Percentiles rank a stretch among this genome's conserved stretches.
Evolutionary conservation across 495 filamentous ascomycete genomes (phyloP).

Genomic region (Talaromyces adpressus): DNA sequence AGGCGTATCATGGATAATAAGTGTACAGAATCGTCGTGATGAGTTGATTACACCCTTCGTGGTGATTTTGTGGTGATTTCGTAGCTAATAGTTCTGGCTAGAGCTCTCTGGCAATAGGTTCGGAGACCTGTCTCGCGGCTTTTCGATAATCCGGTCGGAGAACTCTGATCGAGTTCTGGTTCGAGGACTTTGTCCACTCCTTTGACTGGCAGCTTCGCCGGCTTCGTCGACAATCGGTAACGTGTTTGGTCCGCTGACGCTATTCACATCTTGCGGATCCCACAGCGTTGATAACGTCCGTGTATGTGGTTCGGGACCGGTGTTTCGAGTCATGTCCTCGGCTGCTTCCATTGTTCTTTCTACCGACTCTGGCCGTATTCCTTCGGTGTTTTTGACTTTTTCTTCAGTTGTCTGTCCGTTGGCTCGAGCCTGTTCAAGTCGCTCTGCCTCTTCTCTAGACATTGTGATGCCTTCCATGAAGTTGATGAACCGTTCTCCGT

Average conservation of each 20-base stretch:
- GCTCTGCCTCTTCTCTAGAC: constrained; percentile 73
- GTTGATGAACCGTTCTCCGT: constrained; percentile 88
- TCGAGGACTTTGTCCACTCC: background rate
- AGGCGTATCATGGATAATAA: constrained; percentile 3
- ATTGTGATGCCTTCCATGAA: constrained; percentile 90
- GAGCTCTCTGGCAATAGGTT: background rate
- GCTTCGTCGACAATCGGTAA: constrained; percentile 93
- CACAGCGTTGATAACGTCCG: constrained; percentile 46
- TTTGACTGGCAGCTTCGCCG: constrained; percentile 62
- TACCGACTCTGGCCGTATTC: constrained; percentile 35
- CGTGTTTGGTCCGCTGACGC: constrained; percentile 52
- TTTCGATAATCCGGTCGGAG: background rate
- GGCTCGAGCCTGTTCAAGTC: constrained; percentile 44
- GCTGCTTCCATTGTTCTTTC: constrained; percentile 41
- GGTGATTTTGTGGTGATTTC: background rate
- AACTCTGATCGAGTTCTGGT: background rate
- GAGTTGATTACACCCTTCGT: background rate
- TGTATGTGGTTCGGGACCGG: constrained; percentile 46
- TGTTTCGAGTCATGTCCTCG: constrained; percentile 46
- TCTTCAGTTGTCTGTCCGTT: constrained; percentile 20
- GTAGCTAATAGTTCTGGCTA: background rate
- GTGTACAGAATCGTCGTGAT: background rate
- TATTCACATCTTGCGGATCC: constrained; percentile 46
- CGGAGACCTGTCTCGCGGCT: background rate
- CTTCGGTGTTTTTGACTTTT: constrained; percentile 29